These are phyloP conservation scores for Rhizoctonia solani DNA, from an alignment of 1,284 basidiomycete genomes.

Conservation along the genomic window DNA sequence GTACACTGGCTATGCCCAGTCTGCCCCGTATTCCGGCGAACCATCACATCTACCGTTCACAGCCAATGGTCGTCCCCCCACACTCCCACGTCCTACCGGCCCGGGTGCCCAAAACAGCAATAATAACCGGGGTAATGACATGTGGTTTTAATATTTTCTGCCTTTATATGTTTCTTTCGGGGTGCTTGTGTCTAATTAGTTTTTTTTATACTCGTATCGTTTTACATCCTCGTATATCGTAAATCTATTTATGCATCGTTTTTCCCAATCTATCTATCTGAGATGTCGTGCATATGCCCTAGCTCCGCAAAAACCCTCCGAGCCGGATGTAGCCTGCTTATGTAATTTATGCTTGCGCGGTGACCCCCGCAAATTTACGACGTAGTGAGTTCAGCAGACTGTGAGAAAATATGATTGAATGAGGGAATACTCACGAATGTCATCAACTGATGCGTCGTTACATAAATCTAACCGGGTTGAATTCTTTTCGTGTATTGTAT, in stretches of 20 bases:
- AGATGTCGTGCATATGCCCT: not conserved
- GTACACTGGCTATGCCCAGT: not conserved
- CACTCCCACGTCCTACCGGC: constrained; percentile 33
- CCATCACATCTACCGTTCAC: constrained; percentile 28
- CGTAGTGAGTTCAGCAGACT: too few relatives aligned
- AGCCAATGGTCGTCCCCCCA: constrained; percentile 27
- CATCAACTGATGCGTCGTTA: too few relatives aligned
- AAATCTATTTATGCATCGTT: constrained; percentile 21
- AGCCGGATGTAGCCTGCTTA: not conserved
- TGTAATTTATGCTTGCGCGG: not conserved
- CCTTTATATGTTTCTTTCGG: constrained; percentile 5
- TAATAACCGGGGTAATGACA: constrained; percentile 8
- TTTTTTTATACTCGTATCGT: constrained; percentile 1
- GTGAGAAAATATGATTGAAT: too few relatives aligned
- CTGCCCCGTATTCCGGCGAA: not conserved
- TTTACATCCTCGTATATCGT: constrained; percentile 13
- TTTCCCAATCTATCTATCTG: not conserved
- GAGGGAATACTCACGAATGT: too few relatives aligned
- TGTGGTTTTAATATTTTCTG: constrained; percentile 13
- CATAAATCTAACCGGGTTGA: too few relatives aligned
- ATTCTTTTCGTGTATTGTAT: too few relatives aligned
- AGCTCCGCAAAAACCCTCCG: not conserved
- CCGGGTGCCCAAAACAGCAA: constrained; percentile 10
- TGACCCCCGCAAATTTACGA: too few relatives aligned
- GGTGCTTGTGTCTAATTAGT: not conserved